Conservation (phyloP, 805 yeast genomes). For the Candida piceae region DNA sequence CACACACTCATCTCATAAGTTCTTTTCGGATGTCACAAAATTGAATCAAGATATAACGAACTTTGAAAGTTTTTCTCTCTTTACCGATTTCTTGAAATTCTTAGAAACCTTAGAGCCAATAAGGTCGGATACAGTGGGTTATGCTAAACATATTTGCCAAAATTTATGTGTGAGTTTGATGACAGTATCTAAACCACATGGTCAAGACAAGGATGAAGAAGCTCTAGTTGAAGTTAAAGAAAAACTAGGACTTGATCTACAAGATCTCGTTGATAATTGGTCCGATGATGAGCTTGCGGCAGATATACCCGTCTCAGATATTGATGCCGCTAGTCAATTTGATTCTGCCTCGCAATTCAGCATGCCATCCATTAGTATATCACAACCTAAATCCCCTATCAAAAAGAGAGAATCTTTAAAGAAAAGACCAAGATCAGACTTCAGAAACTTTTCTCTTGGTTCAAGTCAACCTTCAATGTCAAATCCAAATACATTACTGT, state of each 20-base stretch:
- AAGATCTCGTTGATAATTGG: conserved; percentile 16
- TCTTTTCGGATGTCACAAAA: conserved; percentile 11
- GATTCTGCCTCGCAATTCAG: conserved; percentile 1
- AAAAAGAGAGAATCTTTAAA: neutral
- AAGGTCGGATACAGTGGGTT: neutral
- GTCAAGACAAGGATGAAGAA: conserved; percentile 1
- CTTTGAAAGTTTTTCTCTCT: conserved; percentile 1
- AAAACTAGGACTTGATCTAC: conserved; percentile 7
- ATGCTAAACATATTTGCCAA: conserved; percentile 4
- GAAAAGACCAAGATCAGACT: neutral
- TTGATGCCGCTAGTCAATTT: neutral
- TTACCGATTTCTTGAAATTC: conserved; percentile 4
- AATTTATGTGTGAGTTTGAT: conserved; percentile 12
- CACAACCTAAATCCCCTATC: conserved; percentile 2
- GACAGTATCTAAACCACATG: neutral
- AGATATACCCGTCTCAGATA: neutral
- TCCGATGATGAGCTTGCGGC: conserved; percentile 6
- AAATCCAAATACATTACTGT: neutral
- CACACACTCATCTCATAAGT: conserved; percentile 4
- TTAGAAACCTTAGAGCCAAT: conserved; percentile 9
- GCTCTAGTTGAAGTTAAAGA: conserved; percentile 1
- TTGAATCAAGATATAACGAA: neutral
- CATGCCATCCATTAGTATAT: conserved; percentile 8
- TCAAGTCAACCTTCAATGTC: neutral
- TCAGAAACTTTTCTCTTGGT: neutral